Base-by-base conservation (phyloP, 1,139 yeast genomes). In the Geotrichum australiense region DNA sequence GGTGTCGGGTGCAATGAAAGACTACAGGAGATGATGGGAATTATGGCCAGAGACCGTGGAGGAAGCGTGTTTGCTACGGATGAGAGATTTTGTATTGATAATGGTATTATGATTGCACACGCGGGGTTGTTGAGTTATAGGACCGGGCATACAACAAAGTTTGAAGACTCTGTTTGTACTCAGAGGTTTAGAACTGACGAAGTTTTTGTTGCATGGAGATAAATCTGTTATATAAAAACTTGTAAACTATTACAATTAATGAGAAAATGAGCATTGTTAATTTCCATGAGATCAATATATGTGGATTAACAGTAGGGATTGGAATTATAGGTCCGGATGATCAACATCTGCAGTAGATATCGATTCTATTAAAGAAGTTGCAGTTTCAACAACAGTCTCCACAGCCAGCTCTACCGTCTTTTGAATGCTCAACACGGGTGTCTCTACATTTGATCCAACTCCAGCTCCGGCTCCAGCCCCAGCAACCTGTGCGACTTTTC, bases 31-130 rank as follows among this genome's bases (percentile, higher is more conserved):
- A 93, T 93, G 98, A 91, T 91, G 99, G 84, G 74, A 24, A 65
- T 74, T 35, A 93, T 91, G 99, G 94, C 93, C 12, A 62, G 73
- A 32, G 97, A 87, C 55, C 70, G 99, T 48, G 78, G 82, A 50
- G 98, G 97, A 0, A 73, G 75, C 25, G 80, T 91, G 3, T 85
- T 71, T 59, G 96, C 99, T 11, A 93, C 98, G 0, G 99, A 91
- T 61, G 97, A 91, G 58, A 67, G 98, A 48, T 91, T 91, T 59
- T 91, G 97, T 64, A 91, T 91, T 41, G 98, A 91, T 59, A 91
- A 91, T 57, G 97, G 98, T 8, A 91, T 91, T 37, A 91, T 91
- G 99, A 91, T 91, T 57, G 98, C 98, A 1, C 99, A 91, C 59
- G 97, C 98, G 0, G 99, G 99, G 0, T 66, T 91, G 40, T 63